A percentile compares a stretch with the other conserved stretches of the same genome.
Evolutionary conservation across 1,139 yeast species (phyloP).

Genomic region (Geotrichum siamense): DNA sequence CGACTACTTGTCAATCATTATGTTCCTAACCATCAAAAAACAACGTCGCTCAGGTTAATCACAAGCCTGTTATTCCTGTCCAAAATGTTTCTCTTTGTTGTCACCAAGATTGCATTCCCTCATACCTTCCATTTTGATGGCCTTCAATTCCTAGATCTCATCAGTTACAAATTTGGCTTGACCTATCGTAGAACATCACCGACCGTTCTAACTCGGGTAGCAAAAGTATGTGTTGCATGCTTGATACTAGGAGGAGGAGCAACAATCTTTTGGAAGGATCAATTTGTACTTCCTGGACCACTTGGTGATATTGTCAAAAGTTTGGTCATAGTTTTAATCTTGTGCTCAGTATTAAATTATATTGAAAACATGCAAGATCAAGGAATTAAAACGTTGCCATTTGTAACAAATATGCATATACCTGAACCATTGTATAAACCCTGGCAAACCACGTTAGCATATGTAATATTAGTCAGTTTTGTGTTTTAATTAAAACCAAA

Average conservation of each 20-base stretch:
- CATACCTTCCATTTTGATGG: background rate
- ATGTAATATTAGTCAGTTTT: too few species aligned
- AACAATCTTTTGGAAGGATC: background rate
- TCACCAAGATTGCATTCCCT: conserved; percentile 1
- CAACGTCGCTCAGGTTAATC: background rate
- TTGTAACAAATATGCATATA: too few species aligned
- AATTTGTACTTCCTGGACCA: background rate
- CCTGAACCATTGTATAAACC: too few species aligned
- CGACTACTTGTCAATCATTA: background rate
- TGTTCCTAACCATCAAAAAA: too few species aligned
- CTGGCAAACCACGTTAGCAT: too few species aligned
- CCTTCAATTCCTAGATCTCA: conserved; percentile 1
- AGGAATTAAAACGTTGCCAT: too few species aligned
- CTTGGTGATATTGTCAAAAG: background rate
- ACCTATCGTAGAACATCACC: background rate
- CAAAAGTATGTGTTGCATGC: background rate
- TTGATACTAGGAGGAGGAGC: background rate
- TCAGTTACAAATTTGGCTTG: conserved; percentile 6
- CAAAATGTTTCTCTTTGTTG: background rate
- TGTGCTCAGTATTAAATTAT: background rate
- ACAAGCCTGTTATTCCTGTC: background rate
- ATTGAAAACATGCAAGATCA: background rate
- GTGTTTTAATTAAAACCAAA: too few species aligned
- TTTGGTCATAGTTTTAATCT: background rate
- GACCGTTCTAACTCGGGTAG: background rate